phyloP scores from a whole-genome alignment of 331 rosid genomes.

The Phaseolus coccineus region DNA sequence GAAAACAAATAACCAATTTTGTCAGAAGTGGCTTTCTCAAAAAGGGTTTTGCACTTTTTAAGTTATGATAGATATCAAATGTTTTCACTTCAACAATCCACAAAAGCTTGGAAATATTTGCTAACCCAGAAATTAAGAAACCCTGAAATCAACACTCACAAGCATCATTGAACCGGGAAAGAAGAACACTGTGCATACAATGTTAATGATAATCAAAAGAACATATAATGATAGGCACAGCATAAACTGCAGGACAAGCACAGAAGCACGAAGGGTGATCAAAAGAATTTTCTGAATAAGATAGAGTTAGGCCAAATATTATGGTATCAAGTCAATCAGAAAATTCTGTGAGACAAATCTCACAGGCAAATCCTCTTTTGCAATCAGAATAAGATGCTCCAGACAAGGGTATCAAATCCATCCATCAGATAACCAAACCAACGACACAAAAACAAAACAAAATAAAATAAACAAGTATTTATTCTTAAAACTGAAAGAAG shows the following conservation, averaged over 20 bases:
- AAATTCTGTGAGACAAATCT: conserved; percentile 9
- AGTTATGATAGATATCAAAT: background rate
- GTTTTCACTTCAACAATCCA: background rate
- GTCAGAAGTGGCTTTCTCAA: background rate
- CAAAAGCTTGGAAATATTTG: conserved; percentile 22
- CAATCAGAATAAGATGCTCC: conserved; percentile 42
- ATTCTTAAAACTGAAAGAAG: conserved; percentile 19
- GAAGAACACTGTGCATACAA: conserved; percentile 5
- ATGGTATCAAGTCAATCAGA: conserved; percentile 20
- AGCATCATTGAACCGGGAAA: conserved; percentile 27
- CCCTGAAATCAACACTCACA: background rate
- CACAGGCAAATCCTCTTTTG: conserved; percentile 29
- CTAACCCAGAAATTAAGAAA: conserved; percentile 7
- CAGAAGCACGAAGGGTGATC: conserved; percentile 1
- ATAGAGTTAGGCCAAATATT: conserved; percentile 18
- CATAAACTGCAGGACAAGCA: conserved; percentile 3
- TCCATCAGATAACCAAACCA: conserved; percentile 27
- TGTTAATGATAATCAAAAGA: too few species aligned
- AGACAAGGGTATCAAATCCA: conserved; percentile 35
- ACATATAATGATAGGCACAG: background rate
- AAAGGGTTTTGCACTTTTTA: background rate
- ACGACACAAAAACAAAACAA: background rate
- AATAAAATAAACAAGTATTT: background rate
- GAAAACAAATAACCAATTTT: background rate
- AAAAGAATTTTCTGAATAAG: conserved; percentile 18